phyloP scores from a whole-genome alignment of 805 yeast species.

The Sugiyamaella chiloensis region DNA sequence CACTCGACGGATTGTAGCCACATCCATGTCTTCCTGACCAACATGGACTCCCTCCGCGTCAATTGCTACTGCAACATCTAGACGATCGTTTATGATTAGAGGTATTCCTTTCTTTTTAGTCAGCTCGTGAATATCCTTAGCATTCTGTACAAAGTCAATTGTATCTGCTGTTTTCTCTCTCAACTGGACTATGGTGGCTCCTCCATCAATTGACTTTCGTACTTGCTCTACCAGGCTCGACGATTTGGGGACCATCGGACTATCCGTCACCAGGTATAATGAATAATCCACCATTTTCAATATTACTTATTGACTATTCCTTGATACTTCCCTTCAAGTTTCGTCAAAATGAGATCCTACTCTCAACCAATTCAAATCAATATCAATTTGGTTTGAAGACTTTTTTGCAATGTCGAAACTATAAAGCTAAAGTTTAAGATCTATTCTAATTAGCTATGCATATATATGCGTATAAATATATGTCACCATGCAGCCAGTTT shows the following conservation, averaged over 20 bases:
- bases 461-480: too few relatives aligned
- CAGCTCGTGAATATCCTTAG: conserved; percentile 55
- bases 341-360: too few relatives aligned
- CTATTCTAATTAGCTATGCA: too few relatives aligned
- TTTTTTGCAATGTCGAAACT: too few relatives aligned
- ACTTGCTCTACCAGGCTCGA: conserved; percentile 56
- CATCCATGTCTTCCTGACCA: conserved; percentile 85
- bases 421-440: too few relatives aligned
- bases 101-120: conserved; percentile 65
- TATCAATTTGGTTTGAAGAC: too few relatives aligned
- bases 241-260: conserved; percentile 65
- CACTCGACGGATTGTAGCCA: conserved; percentile 48
- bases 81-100: conserved; percentile 76
- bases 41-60: conserved; percentile 92
- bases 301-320: too few relatives aligned
- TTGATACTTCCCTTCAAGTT: too few relatives aligned
- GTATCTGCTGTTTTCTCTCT: conserved; percentile 77
- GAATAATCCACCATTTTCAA: conserved; percentile 49
- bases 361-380: too few relatives aligned
- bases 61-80: conserved; percentile 85
- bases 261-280: conserved; percentile 76
- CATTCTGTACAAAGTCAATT: conserved; percentile 60
- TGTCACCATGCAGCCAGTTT: too few relatives aligned
- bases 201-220: conserved; percentile 57
- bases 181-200: conserved; percentile 78